These are phyloP conservation scores for Colletotrichum nymphaeae DNA, from an alignment of 2,329 filamentous ascomycete genomes.

Conservation along the genomic window DNA sequence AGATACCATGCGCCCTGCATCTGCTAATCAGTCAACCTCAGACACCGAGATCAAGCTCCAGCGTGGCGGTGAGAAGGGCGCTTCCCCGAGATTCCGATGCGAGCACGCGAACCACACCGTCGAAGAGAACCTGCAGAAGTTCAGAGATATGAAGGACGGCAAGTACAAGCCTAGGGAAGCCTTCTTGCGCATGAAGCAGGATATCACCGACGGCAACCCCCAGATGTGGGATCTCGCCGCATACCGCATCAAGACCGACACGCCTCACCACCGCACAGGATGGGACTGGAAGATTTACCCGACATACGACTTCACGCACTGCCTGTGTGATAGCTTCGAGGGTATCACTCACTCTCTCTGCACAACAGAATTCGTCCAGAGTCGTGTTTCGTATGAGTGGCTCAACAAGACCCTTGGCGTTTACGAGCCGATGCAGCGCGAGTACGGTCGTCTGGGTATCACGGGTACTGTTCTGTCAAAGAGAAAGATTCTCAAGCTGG, in stretches of 20 bases:
- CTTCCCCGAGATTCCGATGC: conserved; percentile 81
- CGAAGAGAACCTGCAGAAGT: conserved; percentile 83
- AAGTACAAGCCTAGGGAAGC: conserved; percentile 89
- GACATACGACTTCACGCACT: conserved; percentile 86
- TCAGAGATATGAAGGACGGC: conserved; percentile 90
- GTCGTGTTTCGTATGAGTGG: conserved; percentile 90
- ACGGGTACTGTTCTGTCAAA: conserved; percentile 84
- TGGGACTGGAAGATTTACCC: conserved; percentile 93
- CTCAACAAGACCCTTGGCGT: conserved; percentile 81
- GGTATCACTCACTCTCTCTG: conserved; percentile 92
- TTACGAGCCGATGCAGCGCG: conserved; percentile 94
- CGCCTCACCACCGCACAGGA: conserved; percentile 82
- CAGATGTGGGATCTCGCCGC: conserved; percentile 98
- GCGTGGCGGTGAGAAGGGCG: conserved; percentile 79
- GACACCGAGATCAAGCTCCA: conserved; percentile 88
- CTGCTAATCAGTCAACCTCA: conserved; percentile 36
- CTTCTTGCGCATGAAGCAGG: conserved; percentile 93
- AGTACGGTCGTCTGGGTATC: conserved; percentile 72
- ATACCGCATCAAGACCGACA: conserved; percentile 81
- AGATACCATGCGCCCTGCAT: too few species aligned
- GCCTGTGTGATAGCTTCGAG: conserved; percentile 92
- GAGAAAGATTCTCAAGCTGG: conserved; percentile 83
- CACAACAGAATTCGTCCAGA: conserved; percentile 90
- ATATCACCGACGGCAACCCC: conserved; percentile 84
- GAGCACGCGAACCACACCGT: conserved; percentile 79